phyloP scores from a whole-genome alignment of 805 yeast species.

The Suhomyces kilbournensis region DNA sequence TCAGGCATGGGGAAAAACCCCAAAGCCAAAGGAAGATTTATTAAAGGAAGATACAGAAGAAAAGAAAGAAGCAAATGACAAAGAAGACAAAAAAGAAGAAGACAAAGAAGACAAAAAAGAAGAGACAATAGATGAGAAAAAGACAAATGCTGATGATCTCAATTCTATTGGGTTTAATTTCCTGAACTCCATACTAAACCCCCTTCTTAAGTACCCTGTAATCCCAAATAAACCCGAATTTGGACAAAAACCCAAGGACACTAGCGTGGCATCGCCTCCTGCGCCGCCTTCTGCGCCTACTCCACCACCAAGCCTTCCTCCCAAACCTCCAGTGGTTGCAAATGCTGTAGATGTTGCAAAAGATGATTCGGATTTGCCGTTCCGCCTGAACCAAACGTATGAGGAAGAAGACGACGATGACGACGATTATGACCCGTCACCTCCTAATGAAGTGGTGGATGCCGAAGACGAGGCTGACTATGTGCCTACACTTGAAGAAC shows the following conservation, averaged over 20 bases:
- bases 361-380: neutral
- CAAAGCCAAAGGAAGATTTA: slow-evolving; percentile 5
- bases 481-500: slow-evolving; percentile 7
- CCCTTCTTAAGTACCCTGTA: neutral
- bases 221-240: neutral
- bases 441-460: neutral
- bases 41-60: neutral
- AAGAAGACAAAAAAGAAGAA: slow-evolving; percentile 2
- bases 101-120: too few relatives aligned
- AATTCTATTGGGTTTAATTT: slow-evolving; percentile 9
- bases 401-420: slow-evolving; percentile 1
- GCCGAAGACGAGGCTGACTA: slow-evolving; percentile 14
- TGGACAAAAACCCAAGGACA: neutral
- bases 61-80: neutral
- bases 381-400: neutral
- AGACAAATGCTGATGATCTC: slow-evolving; percentile 8
- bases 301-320: neutral
- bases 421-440: slow-evolving; percentile 3
- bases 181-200: slow-evolving; percentile 1
- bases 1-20: slow-evolving; percentile 21
- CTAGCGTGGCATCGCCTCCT: neutral
- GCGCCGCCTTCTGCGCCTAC: too few relatives aligned
- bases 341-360: neutral
- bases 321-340: neutral
- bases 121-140: neutral